A percentile compares a stretch with the other conserved stretches of the same genome.
Evolutionary conservation across 768 basidiomycete genomes (phyloP).

Genomic region (Tricholoma flavovirens): DNA sequence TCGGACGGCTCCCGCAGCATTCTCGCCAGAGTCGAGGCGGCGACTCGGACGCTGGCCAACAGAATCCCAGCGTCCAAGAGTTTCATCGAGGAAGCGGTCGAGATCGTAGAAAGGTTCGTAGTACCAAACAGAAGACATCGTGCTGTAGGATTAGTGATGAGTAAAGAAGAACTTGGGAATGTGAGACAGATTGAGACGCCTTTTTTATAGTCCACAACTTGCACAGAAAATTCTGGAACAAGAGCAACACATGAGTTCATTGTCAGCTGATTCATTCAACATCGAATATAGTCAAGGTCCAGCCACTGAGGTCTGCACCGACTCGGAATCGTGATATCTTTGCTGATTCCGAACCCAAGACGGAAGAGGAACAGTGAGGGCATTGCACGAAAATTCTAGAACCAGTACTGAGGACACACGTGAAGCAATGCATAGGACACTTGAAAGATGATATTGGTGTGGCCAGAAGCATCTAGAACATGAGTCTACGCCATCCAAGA

Average conservation of each 20-base stretch:
- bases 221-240: too few relatives aligned
- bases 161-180: background rate
- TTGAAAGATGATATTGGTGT: too few relatives aligned
- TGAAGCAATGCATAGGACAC: background rate
- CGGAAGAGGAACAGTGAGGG: too few relatives aligned
- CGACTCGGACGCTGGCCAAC: slow-evolving; percentile 1
- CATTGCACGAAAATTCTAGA: background rate
- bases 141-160: background rate
- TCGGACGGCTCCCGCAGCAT: background rate
- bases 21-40: background rate
- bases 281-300: too few relatives aligned
- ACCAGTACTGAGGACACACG: background rate
- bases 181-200: background rate
- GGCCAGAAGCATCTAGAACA: too few relatives aligned
- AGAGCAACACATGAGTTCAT: too few relatives aligned
- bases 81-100: slow-evolving; percentile 36
- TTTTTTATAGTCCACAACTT: background rate
- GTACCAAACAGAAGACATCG: slow-evolving; percentile 19
- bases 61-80: slow-evolving; percentile 11
- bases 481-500: too few relatives aligned
- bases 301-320: too few relatives aligned
- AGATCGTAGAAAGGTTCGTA: slow-evolving; percentile 38
- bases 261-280: too few relatives aligned
- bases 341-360: too few relatives aligned
- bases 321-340: too few relatives aligned